phyloP scores from a whole-genome alignment of 768 basidiomycete genomes.

The Clavulina sp. region DNA sequence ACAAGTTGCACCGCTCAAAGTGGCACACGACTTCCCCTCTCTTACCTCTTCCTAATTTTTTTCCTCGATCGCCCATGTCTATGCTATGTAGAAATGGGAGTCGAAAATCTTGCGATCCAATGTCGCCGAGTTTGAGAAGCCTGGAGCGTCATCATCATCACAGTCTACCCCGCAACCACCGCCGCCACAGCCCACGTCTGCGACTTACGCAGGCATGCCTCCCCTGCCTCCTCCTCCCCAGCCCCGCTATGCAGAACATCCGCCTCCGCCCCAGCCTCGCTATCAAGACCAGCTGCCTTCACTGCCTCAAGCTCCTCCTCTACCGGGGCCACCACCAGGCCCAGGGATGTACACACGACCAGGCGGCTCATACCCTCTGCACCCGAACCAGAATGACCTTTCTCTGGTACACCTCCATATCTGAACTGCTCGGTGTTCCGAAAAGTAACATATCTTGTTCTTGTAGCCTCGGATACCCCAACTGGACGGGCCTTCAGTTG shows the following conservation, averaged over 20 bases:
- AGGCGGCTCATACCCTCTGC: conserved; percentile 3
- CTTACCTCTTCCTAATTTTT: background rate
- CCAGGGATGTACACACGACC: conserved; percentile 6
- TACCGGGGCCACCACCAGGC: conserved; percentile 6
- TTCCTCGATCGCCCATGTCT: background rate
- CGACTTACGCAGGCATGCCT: conserved; percentile 24
- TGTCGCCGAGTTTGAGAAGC: conserved; percentile 76
- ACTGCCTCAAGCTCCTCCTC: conserved; percentile 3
- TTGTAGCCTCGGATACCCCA: conserved; percentile 39
- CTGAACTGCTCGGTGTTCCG: background rate
- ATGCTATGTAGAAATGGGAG: conserved; percentile 76
- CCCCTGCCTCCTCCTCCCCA: conserved; percentile 30
- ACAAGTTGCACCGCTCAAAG: conserved; percentile 9
- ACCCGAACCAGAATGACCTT: background rate
- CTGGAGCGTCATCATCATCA: too few species aligned
- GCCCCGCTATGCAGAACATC: conserved; percentile 40
- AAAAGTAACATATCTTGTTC: background rate
- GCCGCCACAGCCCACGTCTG: too few species aligned
- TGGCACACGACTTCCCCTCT: background rate
- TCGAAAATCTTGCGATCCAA: conserved; percentile 82
- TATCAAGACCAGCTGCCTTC: conserved; percentile 5
- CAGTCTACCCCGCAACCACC: too few species aligned
- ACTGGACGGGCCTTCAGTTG: conserved; percentile 61
- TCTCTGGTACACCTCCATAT: conserved; percentile 8
- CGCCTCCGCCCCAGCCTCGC: conserved; percentile 14